Conservation (phyloP, 1,139 yeast genomes). For the Pichia cactophila region DNA sequence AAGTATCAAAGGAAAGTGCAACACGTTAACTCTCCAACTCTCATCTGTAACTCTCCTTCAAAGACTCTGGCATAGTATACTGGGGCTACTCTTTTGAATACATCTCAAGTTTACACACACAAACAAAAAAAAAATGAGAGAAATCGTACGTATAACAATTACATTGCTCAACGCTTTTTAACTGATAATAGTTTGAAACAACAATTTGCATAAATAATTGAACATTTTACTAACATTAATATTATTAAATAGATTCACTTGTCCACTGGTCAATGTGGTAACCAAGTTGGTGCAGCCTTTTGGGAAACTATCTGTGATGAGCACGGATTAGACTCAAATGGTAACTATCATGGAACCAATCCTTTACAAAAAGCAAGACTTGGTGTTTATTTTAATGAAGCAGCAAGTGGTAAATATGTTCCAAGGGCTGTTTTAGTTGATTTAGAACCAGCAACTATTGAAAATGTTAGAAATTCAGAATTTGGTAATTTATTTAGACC, state of each 20-base stretch:
- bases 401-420: conserved; percentile 78
- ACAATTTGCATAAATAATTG: not conserved
- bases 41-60: not conserved
- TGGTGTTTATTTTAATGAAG: conserved; percentile 55
- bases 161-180: no score
- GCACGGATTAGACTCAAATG: conserved; percentile 85
- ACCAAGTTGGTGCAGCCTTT: conserved; percentile 96
- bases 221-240: not conserved
- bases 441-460: conserved; percentile 90
- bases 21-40: not conserved
- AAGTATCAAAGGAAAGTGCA: not conserved
- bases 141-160: conserved; percentile 13
- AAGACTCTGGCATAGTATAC: not conserved
- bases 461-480: conserved; percentile 66
- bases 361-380: conserved; percentile 58
- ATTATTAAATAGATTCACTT: conserved; percentile 59
- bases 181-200: no score
- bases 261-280: conserved; percentile 99
- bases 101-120: not conserved
- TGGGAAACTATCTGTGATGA: conserved; percentile 98
- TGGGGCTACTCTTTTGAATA: not conserved
- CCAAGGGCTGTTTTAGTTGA: conserved; percentile 91
- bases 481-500: conserved; percentile 86
- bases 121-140: conserved; percentile 13
- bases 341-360: conserved; percentile 63